Base-by-base conservation (phyloP, 2,329 filamentous ascomycete genomes). In the Monosporascus sp. region DNA sequence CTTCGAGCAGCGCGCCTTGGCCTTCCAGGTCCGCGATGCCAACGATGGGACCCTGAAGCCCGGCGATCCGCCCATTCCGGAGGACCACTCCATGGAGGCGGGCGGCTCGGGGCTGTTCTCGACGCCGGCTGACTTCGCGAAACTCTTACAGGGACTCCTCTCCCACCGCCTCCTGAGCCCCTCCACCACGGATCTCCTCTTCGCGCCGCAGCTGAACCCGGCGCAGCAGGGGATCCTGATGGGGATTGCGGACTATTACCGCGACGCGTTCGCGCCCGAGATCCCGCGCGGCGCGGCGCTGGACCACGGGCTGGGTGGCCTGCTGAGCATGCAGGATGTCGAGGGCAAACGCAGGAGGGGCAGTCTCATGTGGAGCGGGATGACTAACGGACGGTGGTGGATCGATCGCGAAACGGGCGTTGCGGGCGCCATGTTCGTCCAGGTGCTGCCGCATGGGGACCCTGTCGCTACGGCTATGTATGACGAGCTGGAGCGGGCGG, bases 101-200 rank as follows among this genome's bases (percentile, higher is more conserved):
- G 76, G 74, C 15, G 76, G 76, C 5, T 69, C 71, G 0, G 76
- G 76, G 3, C 58, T 77, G 20, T 76, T 69, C 57, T 70, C 70
- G 3, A 76, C 71, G 20, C 69, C 72, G 1, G 55, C 52, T 11
- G 75, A 78, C 58, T 76, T 74, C 54, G 65, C 64, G 17, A 60
- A 55, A 48, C 66, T 75, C 6, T 56, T 76, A 38, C 61, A 60
- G 15, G 69, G 60, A 0, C 45, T 75, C 15, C 58, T 77, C 7
- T 55, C 59, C 5, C 63, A 62, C 5, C 56, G 55, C 14, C 51
- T 76, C 8, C 49, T 77, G 6, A 62, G 55, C 3, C 56, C 62
- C 37, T 61, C 64, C 44, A 68, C 68, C 0, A 47, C 67, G 15
- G 55, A 62, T 1, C 58, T 69, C 35, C 74, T 78, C 67, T 71